These are phyloP conservation scores for Xerocomellus amylosporus DNA, from an alignment of 768 basidiomycete genomes.

Conservation along the genomic window DNA sequence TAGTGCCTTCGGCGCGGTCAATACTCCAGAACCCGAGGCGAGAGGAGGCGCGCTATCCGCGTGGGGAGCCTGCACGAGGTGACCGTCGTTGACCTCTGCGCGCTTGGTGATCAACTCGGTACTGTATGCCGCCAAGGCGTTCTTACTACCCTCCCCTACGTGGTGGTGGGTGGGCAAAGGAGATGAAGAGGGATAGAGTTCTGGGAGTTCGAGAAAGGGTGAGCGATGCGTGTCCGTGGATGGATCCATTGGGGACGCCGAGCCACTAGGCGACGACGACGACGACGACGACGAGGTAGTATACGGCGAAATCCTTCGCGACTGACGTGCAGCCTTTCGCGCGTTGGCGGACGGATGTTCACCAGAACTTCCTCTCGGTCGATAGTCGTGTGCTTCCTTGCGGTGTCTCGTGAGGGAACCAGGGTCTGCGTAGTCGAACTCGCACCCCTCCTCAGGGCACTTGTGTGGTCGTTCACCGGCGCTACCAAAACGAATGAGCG, in stretches of 20 bases:
- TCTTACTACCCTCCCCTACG: background rate
- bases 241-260: background rate
- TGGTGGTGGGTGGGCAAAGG: background rate
- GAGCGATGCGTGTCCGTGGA: background rate
- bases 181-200: background rate
- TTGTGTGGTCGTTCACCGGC: conserved; percentile 5
- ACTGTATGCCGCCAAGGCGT: background rate
- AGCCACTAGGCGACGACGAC: background rate
- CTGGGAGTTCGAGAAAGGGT: too few relatives aligned
- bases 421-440: background rate
- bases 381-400: background rate
- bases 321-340: background rate
- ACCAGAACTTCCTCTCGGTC: background rate
- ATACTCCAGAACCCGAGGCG: background rate
- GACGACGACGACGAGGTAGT: too few relatives aligned
- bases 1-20: background rate
- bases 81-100: background rate
- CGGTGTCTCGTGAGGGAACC: background rate
- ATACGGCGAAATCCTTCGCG: conserved; percentile 6
- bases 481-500: conserved; percentile 10
- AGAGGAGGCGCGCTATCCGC: too few relatives aligned
- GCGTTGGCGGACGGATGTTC: too few relatives aligned
- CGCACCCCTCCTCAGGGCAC: background rate
- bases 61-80: background rate
- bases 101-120: background rate